Conservation (phyloP, 2,329 filamentous ascomycete genomes). For the Aspergillus sp. region DNA sequence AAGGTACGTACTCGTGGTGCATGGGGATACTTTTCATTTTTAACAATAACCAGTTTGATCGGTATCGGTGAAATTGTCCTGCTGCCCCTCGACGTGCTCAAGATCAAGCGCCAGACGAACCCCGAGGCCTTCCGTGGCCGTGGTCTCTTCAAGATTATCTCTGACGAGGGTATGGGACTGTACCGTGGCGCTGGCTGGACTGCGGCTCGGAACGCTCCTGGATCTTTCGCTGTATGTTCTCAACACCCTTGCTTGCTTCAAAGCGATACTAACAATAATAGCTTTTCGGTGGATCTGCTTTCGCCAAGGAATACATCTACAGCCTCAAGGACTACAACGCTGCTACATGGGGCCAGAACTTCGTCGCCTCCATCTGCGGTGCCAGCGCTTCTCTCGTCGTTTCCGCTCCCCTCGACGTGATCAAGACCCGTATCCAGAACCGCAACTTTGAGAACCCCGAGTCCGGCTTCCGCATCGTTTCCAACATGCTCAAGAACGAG, state of each 20-base stretch:
- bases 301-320: conserved; percentile 96
- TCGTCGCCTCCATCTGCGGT: conserved; percentile 92
- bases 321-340: conserved; percentile 91
- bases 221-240: conserved; percentile 86
- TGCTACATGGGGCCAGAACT: conserved; percentile 94
- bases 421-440: conserved; percentile 99
- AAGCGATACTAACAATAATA: conserved; percentile 41
- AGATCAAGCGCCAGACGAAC: conserved; percentile 99
- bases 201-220: conserved; percentile 92
- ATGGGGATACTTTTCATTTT: not conserved
- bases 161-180: conserved; percentile 91
- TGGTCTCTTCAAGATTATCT: conserved; percentile 85
- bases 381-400: conserved; percentile 94
- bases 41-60: conserved; percentile 67
- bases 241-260: conserved; percentile 21
- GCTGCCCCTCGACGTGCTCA: conserved; percentile 92
- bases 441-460: conserved; percentile 98
- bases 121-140: conserved; percentile 96
- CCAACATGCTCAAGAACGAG: conserved; percentile 92
- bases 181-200: conserved; percentile 99
- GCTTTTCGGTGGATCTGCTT: conserved; percentile 96
- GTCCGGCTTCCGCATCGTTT: conserved; percentile 86
- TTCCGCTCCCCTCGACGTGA: conserved; percentile 93
- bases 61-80: conserved; percentile 97
- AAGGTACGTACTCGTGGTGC: conserved; percentile 59